Base-by-base conservation (phyloP, 345 rosid species). In the Draba incana region DNA sequence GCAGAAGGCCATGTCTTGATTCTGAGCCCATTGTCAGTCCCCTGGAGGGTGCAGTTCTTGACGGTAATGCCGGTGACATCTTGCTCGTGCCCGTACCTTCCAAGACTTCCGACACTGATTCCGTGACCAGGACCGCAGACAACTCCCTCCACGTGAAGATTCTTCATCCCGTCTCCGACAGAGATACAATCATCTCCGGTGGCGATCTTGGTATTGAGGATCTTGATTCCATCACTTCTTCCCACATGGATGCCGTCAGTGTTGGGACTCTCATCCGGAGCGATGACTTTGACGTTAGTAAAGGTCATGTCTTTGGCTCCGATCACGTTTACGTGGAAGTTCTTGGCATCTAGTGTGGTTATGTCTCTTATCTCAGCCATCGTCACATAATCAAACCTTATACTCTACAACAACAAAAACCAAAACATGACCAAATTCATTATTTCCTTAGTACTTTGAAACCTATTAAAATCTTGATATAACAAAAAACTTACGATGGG, bases 61-160 rank as follows among this genome's bases (percentile, higher is more conserved):
- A 88, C 78, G 0, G 1, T 16, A 50, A 88, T 27, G 4, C 82
- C 87, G 0, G 3, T 4, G 0, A 86, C 83, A 6, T 84, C 78
- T 24, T 71, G 24, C 45, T 88, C 89, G 5, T 51, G 23, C 0
- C 9, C 1, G 58, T 55, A 77, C 61, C 57, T 78, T 42, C 96
- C 96, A 0, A 88, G 79, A 42, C 92, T 89, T 10, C 88, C 92
- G 0, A 86, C 35, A 16, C 90, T 86, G 37, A 88, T 76, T 10
- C 95, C 95, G 38, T 84, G 92, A 10, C 95, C 92, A 4, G 95
- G 95, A 30, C 95, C 92, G 14, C 92, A 88, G 1, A 43, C 64
- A 1, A 86, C 78, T 3, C 38, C 71, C 6, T 53, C 46, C 1
- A 88, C 10, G 2, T 8, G 25, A 5, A 86, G n/a, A 4, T 78